Evolutionary conservation across 2,329 filamentous ascomycete genomes (phyloP), one percentile per base, ranked within the genome.

Genomic region (Westerdykella sp.): DNA sequence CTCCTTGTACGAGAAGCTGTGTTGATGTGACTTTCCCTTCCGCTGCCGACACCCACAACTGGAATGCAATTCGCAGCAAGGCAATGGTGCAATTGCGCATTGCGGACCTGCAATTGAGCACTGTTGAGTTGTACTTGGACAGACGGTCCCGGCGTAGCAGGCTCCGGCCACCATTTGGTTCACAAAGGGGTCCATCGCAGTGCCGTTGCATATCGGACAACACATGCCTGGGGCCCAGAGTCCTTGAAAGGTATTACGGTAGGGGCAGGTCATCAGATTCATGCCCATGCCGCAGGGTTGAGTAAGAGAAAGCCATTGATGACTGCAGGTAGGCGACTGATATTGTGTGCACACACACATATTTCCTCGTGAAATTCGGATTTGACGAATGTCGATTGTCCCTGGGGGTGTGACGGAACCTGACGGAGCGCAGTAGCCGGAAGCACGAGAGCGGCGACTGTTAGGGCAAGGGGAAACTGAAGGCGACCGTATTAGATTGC

Each of bases 331-430:
- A 6, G 60, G 57, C 1, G 72, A 74, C 51, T 69, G 66, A 60
- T 69, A 73, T 39, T 67, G 62, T 13, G 65, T 65, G 25, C 69
- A 69, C 22, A 61, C 59, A 55, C 75, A 78, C 75, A 78, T 78
- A 9, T 37, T 50, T 41, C 30, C 6, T 21, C 18, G 18, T 21
- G 18, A 21, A 6, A 21, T 21, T 28, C 25, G 25, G 25, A 28
- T 28, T 21, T 28, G 25, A 28, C 7, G 4, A 10, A 10, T 10
- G 7, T 2, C 25, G 25, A 9, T 28, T 3, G 9, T 28, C 11
- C 25, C 11, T 28, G 25, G 7, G 25, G 7, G 11, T 7, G 7
- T 28, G 25, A 28, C 25, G 25, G 11, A 4, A 21, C 18, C 18
- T 21, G 18, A 6, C 18, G 18, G 18, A 21, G 18, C 18, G 18